Evolutionary conservation across 2,329 filamentous ascomycete species (phyloP).

Genomic region (Aspergillus clavatus): DNA sequence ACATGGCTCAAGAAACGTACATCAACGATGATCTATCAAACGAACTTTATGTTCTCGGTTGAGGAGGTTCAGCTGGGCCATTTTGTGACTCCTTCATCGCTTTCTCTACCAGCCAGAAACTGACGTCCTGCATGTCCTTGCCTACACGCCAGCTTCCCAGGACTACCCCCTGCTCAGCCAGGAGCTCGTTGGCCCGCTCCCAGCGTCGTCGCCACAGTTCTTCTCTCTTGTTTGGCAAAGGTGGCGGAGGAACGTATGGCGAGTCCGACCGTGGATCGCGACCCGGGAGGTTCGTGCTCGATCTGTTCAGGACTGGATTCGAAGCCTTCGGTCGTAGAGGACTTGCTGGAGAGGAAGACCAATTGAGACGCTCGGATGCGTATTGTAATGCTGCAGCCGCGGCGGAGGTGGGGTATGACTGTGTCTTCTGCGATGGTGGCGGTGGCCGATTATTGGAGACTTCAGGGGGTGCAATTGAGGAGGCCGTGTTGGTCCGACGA

Average conservation of each 20-base stretch:
- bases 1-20: not conserved
- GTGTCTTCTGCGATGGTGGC: conserved; percentile 17
- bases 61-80: no score
- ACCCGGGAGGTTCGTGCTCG: conserved; percentile 14
- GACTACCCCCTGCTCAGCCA: conserved; percentile 40
- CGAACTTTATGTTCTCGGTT: not conserved
- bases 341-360: conserved; percentile 16
- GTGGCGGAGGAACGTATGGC: conserved; percentile 19
- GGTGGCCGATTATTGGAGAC: conserved; percentile 10
- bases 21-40: not conserved
- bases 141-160: conserved; percentile 45
- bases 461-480: conserved; percentile 15
- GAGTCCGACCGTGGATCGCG: conserved; percentile 14
- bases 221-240: conserved; percentile 44
- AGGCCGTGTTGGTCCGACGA: conserved; percentile 27
- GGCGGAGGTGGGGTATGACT: conserved; percentile 24
- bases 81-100: conserved; percentile 25
- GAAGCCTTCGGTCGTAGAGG: conserved; percentile 20
- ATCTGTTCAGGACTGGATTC: conserved; percentile 17
- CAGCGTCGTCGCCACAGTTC: conserved; percentile 48
- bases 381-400: conserved; percentile 28
- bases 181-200: conserved; percentile 41
- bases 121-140: conserved; percentile 42
- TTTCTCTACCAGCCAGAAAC: conserved; percentile 40
- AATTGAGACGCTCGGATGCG: conserved; percentile 26